Conservation (phyloP, 176 grass and related monocot genomes). For the Oryza glumipatula region DNA sequence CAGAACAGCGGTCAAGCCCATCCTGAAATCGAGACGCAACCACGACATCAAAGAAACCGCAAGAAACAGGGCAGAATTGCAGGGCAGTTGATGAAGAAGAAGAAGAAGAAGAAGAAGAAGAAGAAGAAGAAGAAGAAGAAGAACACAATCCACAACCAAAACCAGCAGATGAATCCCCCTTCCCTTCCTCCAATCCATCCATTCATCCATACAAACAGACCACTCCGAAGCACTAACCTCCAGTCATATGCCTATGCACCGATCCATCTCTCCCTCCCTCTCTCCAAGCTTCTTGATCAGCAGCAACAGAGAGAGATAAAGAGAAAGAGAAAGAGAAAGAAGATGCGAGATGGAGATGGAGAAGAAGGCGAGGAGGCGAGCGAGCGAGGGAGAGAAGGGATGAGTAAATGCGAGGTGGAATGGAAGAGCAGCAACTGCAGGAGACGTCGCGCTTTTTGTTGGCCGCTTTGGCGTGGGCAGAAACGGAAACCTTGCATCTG, state of each 20-base stretch:
- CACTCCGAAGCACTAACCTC: neutral
- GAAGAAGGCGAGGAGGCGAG: neutral
- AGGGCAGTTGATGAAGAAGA: neutral
- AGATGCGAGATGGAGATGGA: neutral
- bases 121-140: neutral
- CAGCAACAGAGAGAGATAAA: neutral
- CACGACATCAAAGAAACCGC: neutral
- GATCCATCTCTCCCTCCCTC: neutral
- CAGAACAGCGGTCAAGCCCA: neutral
- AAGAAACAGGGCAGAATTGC: constrained; percentile 12
- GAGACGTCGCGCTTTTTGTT: constrained; percentile 30
- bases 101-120: neutral
- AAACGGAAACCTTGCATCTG: constrained; percentile 44
- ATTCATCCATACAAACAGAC: neutral
- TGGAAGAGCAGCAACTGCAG: neutral
- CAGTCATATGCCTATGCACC: neutral
- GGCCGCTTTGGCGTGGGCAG: constrained; percentile 35
- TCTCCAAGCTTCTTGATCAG: neutral
- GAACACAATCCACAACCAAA: neutral
- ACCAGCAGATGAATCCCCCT: neutral
- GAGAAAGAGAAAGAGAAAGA: no score
- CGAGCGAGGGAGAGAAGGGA: no score
- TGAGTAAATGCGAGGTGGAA: constrained; percentile 28
- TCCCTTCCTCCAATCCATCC: neutral
- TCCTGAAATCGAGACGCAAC: neutral